Base-by-base conservation (phyloP, 495 filamentous ascomycete species). In the Talaromyces thailandensis region DNA sequence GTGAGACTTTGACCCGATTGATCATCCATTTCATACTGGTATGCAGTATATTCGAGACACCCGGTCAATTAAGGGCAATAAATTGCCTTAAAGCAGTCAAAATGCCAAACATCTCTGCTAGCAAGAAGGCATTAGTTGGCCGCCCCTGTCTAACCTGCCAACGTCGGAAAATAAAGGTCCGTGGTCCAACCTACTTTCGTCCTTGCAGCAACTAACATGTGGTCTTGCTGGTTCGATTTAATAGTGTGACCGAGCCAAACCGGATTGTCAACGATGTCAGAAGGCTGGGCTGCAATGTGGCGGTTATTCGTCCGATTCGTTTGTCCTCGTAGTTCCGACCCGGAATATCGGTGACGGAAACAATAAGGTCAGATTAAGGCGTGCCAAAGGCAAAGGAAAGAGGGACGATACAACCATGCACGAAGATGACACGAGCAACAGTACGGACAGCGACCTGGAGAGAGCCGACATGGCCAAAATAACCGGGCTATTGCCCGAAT, bases 101-200 rank as follows among this genome's bases (percentile, higher is more conserved):
- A 4, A 61, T 61, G 59, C 59, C 59, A 23, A 61, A 61, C 40
- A 50, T 61, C 16, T 52, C 59, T n/a, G 59, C 43, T 2, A 51
- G 59, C 25, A 52, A 31, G 28, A 61, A 48, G 21, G 59, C 59
- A 11, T 31, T 61, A 9, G 23, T 61, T 51, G 59, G 59, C 8
- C 40, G 59, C 6, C 59, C 59, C 12, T 71, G 69, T 53, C 68
- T 63, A 40, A 71, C 67, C n/a, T 71, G 69, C 43, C 67, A 64
- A 8, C 63, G 64, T 16, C 64, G 69, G 45, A 69, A 64, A 65
- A 65, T 69, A 3, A 69, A 71, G 61, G 68, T 67, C 4, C 3
- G 35, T 61, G 66, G 67, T 70, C 26, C 45, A 58, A 40, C 35
- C 35, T 14, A 40, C 35, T 40, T 40, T 40, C 14, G 35, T 16